A percentile compares a stretch with the other conserved stretches of the same genome.
phyloP scores from a whole-genome alignment of 768 basidiomycete species.

The Leucocoprinus leucothites region DNA sequence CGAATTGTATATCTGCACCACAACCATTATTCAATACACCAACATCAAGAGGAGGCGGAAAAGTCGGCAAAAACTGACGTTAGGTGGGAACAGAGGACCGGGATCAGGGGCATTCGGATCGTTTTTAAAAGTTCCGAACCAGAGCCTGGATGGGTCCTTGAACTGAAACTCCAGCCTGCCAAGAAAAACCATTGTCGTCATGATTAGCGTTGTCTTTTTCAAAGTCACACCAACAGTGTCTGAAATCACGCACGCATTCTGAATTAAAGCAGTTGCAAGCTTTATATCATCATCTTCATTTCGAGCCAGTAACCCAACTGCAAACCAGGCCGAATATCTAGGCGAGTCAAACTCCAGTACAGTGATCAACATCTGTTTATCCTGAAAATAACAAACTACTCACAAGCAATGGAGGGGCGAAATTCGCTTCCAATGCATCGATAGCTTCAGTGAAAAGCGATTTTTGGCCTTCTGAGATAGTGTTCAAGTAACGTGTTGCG shows the following conservation, averaged over 20 bases:
- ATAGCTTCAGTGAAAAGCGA: constrained; percentile 23
- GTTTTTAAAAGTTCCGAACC: constrained; percentile 26
- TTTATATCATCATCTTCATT: constrained; percentile 21
- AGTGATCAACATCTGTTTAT: background rate
- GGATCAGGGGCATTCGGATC: constrained; percentile 16
- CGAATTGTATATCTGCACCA: constrained; percentile 18
- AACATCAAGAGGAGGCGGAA: too few species aligned
- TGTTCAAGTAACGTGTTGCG: constrained; percentile 22
- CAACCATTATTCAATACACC: background rate
- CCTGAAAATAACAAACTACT: constrained; percentile 2
- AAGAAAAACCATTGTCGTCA: background rate
- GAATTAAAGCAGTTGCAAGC: constrained; percentile 19
- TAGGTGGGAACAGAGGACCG: constrained; percentile 15
- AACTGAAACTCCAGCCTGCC: constrained; percentile 16
- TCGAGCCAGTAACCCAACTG: constrained; percentile 26
- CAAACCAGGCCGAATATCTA: constrained; percentile 28
- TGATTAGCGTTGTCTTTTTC: background rate
- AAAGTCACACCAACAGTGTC: background rate
- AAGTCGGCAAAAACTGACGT: background rate
- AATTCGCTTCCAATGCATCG: constrained; percentile 23
- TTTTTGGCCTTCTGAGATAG: constrained; percentile 18
- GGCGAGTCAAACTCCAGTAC: constrained; percentile 23
- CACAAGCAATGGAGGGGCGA: constrained; percentile 23
- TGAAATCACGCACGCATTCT: constrained; percentile 19
- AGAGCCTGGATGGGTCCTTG: constrained; percentile 23